phyloP scores from a whole-genome alignment of 1,284 basidiomycete genomes.

The Pholiota adiposa region DNA sequence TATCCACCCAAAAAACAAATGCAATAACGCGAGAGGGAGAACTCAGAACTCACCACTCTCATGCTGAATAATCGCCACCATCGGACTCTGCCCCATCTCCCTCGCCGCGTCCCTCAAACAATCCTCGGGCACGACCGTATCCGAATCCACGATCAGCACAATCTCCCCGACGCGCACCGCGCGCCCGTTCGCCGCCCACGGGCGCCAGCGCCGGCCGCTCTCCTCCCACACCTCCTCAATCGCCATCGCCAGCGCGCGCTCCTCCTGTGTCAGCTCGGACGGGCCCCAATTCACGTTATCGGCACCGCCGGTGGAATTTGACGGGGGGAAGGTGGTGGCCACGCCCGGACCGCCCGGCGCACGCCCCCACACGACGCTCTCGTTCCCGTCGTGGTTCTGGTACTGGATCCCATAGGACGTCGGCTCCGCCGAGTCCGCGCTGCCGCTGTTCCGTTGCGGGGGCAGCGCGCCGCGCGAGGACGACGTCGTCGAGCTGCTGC shows the following conservation, averaged over 20 bases:
- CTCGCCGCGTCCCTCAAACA: slow-evolving; percentile 83
- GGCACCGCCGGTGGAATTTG: too few relatives aligned
- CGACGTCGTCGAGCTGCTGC: too few relatives aligned
- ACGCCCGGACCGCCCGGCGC: slow-evolving; percentile 11
- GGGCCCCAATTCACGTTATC: too few relatives aligned
- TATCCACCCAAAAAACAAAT: slow-evolving; percentile 1
- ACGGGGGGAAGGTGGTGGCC: too few relatives aligned
- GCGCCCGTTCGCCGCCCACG: slow-evolving; percentile 69
- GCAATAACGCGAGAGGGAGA: background rate
- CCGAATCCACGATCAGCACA: slow-evolving; percentile 76
- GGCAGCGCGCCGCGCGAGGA: too few relatives aligned
- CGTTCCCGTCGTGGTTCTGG: slow-evolving; percentile 41
- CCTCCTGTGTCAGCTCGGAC: too few relatives aligned
- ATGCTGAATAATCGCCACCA: slow-evolving; percentile 82
- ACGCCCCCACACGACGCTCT: slow-evolving; percentile 32
- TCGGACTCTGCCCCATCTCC: slow-evolving; percentile 73
- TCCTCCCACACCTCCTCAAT: slow-evolving; percentile 68
- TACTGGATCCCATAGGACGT: slow-evolving; percentile 40
- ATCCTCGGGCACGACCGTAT: slow-evolving; percentile 85
- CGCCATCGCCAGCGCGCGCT: slow-evolving; percentile 58
- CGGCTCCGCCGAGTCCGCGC: too few relatives aligned
- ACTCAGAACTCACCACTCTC: slow-evolving; percentile 58
- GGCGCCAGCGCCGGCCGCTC: slow-evolving; percentile 51
- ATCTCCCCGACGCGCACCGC: slow-evolving; percentile 65
- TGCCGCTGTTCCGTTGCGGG: too few relatives aligned